phyloP scores from a whole-genome alignment of 805 yeast genomes.

The Starmerella geochares region DNA sequence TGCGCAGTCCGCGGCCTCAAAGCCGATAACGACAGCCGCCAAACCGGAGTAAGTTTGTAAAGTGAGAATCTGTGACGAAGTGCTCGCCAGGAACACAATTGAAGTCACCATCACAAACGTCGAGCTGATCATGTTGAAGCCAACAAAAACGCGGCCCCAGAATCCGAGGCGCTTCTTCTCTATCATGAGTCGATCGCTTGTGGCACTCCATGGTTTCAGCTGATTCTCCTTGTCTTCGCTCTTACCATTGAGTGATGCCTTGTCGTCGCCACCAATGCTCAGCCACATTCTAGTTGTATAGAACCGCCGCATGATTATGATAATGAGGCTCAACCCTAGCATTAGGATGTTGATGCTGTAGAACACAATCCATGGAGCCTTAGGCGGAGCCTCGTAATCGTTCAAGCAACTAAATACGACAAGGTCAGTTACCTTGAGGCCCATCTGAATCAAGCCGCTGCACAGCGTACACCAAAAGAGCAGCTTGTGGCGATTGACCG shows the following conservation, averaged over 20 bases:
- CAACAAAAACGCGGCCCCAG: slow-evolving; percentile 12
- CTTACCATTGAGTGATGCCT: neutral
- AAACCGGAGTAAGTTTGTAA: slow-evolving; percentile 6
- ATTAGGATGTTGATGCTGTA: slow-evolving; percentile 16
- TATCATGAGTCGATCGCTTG: neutral
- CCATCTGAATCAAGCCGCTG: slow-evolving; percentile 17
- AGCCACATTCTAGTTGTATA: neutral
- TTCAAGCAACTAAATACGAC: slow-evolving; percentile 15
- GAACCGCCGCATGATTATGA: slow-evolving; percentile 1
- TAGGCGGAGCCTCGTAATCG: slow-evolving; percentile 9
- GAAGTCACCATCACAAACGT: slow-evolving; percentile 19
- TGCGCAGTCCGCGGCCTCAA: slow-evolving; percentile 23
- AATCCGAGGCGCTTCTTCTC: slow-evolving; percentile 8
- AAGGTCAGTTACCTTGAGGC: slow-evolving; percentile 16
- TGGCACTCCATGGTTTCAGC: slow-evolving; percentile 4
- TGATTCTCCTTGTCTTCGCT: slow-evolving; percentile 5
- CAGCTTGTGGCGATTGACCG: slow-evolving; percentile 11
- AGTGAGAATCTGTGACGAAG: slow-evolving; percentile 20
- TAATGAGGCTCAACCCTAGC: slow-evolving; percentile 8
- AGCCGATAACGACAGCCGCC: slow-evolving; percentile 16
- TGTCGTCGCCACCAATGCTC: neutral
- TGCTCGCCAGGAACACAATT: slow-evolving; percentile 19
- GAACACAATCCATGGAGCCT: slow-evolving; percentile 18
- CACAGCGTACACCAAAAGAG: slow-evolving; percentile 15
- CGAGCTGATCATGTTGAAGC: slow-evolving; percentile 8